Evolutionary conservation across 176 grass and related monocot species (phyloP).

Genomic region (Aegilops tauschii): DNA sequence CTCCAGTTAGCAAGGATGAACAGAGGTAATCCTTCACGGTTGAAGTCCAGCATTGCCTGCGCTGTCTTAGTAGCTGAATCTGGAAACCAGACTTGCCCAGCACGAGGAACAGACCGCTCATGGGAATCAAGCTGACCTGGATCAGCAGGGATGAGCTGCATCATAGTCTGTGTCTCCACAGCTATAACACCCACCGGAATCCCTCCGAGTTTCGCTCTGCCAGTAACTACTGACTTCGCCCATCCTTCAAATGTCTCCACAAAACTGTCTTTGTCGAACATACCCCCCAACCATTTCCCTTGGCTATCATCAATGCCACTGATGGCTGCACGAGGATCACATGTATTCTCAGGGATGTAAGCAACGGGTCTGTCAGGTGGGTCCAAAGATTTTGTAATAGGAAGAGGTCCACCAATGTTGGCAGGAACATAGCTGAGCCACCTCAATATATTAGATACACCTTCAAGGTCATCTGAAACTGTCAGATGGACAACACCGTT

Average conservation of each 20-base stretch:
- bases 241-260: slow-evolving; percentile 98
- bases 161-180: slow-evolving; percentile 93
- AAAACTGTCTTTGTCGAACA: slow-evolving; percentile 94
- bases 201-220: slow-evolving; percentile 91
- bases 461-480: slow-evolving; percentile 92
- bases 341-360: slow-evolving; percentile 86
- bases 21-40: slow-evolving; percentile 84
- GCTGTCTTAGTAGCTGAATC: slow-evolving; percentile 99
- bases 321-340: slow-evolving; percentile 91
- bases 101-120: slow-evolving; percentile 74
- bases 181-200: slow-evolving; percentile 96
- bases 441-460: slow-evolving; percentile 81
- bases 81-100: slow-evolving; percentile 98
- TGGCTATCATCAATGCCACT: slow-evolving; percentile 53
- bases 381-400: slow-evolving; percentile 77
- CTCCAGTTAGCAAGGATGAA: slow-evolving; percentile 99
- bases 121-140: slow-evolving; percentile 91
- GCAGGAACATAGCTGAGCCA: slow-evolving; percentile 99
- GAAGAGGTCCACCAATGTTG: slow-evolving; percentile 79
- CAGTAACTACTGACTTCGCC: slow-evolving; percentile 95
- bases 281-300: slow-evolving; percentile 94
- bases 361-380: slow-evolving; percentile 72
- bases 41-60: slow-evolving; percentile 90
- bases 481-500: slow-evolving; percentile 96
- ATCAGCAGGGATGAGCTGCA: slow-evolving; percentile 88